Percentiles rank a stretch among this genome's conserved stretches.
Conservation (phyloP, 495 filamentous ascomycete genomes). For the Penicillium salamii region DNA sequence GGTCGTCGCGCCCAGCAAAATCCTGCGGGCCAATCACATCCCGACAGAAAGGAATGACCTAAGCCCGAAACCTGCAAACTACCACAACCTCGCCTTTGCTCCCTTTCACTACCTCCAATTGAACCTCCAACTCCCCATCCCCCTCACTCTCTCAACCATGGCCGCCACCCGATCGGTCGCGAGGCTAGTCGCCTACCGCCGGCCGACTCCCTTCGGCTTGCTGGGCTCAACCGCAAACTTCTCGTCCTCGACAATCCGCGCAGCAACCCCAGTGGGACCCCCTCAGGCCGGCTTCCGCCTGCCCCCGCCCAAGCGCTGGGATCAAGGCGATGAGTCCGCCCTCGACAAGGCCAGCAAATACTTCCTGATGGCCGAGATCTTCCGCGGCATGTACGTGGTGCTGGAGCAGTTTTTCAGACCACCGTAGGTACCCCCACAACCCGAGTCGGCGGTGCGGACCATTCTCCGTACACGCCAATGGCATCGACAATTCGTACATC, state of each 20-base stretch:
- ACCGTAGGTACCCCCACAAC: conserved; percentile 64
- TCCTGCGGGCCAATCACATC: conserved; percentile 46
- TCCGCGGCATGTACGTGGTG: conserved; percentile 95
- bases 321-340: conserved; percentile 65
- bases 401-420: conserved; percentile 97
- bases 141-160: conserved; percentile 38
- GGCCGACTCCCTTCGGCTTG: conserved; percentile 35
- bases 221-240: conserved; percentile 55
- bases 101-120: conserved; percentile 20
- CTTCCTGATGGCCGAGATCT: conserved; percentile 92
- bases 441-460: not conserved
- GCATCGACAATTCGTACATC: not conserved
- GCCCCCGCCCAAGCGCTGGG: conserved; percentile 63
- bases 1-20: conserved; percentile 38
- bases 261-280: conserved; percentile 72
- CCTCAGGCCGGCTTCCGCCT: conserved; percentile 77
- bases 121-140: conserved; percentile 12
- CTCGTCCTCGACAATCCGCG: conserved; percentile 56
- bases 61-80: conserved; percentile 38
- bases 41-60: conserved; percentile 47
- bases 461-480: not conserved
- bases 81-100: conserved; percentile 25
- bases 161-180: conserved; percentile 51
- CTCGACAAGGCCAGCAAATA: conserved; percentile 84
- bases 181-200: conserved; percentile 52